These are phyloP conservation scores for Digitaria exilis DNA, from an alignment of 202 grass and related monocot genomes.

Conservation along the genomic window DNA sequence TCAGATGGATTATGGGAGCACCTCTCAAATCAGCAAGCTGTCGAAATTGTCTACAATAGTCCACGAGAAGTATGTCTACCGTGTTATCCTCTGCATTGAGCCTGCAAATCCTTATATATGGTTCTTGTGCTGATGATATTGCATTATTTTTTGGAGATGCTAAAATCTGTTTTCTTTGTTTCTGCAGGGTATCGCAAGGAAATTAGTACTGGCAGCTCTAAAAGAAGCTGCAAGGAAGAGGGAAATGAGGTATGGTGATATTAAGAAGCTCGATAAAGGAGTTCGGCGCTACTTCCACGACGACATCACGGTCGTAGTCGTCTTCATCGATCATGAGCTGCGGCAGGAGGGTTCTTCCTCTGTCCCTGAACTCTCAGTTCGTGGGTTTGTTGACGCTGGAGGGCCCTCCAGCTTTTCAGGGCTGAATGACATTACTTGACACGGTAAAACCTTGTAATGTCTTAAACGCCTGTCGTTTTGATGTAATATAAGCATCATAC, in stretches of 20 bases:
- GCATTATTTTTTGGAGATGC: background rate
- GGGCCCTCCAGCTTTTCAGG: conserved; percentile 81
- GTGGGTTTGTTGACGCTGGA: conserved; percentile 77
- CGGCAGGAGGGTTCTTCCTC: conserved; percentile 43
- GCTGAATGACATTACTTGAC: conserved; percentile 64
- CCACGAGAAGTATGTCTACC: conserved; percentile 60
- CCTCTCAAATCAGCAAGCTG: conserved; percentile 84
- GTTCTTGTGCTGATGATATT: background rate
- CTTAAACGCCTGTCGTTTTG: background rate
- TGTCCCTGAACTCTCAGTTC: conserved; percentile 76
- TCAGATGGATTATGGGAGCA: conserved; percentile 98
- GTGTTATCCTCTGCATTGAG: background rate
- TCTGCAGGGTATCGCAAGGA: conserved; percentile 85
- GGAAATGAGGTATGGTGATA: conserved; percentile 85
- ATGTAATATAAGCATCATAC: conserved; percentile 29
- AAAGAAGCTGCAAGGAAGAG: conserved; percentile 91
- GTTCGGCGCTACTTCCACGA: conserved; percentile 97
- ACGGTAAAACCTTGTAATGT: conserved; percentile 28
- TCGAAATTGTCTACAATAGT: conserved; percentile 85
- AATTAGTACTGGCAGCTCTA: conserved; percentile 75
- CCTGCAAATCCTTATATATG: background rate
- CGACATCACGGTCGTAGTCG: conserved; percentile 90
- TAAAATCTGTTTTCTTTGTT: background rate
- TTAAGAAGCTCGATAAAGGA: conserved; percentile 91
- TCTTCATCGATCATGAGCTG: conserved; percentile 81